Percentiles rank a stretch among this genome's conserved stretches.
Evolutionary conservation across 129 eudicot genomes (phyloP).

Genomic region (Deinandra increscens): DNA sequence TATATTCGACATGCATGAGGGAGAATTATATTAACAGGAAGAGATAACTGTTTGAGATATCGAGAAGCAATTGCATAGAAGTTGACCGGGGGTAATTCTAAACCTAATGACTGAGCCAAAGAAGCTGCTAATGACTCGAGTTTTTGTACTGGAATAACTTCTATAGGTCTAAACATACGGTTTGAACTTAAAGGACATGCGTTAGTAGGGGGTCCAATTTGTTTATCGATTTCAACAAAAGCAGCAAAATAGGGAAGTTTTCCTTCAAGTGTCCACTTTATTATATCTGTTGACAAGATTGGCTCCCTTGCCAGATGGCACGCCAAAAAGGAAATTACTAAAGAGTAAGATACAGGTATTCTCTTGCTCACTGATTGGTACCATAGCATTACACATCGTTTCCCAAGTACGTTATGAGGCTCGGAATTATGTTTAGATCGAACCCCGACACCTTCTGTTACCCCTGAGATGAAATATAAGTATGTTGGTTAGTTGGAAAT

Average conservation of each 20-base stretch:
- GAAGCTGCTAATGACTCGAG: constrained; percentile 67
- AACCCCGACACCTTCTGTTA: constrained; percentile 23
- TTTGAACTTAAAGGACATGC: constrained; percentile 61
- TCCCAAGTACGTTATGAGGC: constrained; percentile 59
- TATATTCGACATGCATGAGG: constrained; percentile 56
- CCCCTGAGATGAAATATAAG: constrained; percentile 40
- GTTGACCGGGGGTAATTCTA: constrained; percentile 79
- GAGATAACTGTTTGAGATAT: constrained; percentile 52
- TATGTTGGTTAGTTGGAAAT: constrained; percentile 21
- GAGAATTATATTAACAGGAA: constrained; percentile 54
- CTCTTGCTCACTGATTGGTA: constrained; percentile 47
- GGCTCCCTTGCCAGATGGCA: constrained; percentile 85
- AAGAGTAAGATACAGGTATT: constrained; percentile 54
- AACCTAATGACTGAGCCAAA: constrained; percentile 47
- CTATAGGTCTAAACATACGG: constrained; percentile 66
- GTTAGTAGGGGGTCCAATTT: constrained; percentile 43
- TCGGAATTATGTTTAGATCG: constrained; percentile 36
- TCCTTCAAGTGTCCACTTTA: constrained; percentile 68
- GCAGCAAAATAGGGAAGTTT: constrained; percentile 78
- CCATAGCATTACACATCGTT: constrained; percentile 68
- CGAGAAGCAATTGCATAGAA: constrained; percentile 70
- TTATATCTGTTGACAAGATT: constrained; percentile 61
- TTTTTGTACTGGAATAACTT: constrained; percentile 46
- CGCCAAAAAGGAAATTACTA: constrained; percentile 61
- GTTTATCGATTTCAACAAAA: constrained; percentile 57